Base-by-base conservation (phyloP, 2,329 filamentous ascomycete species). In the Xylaria digitata region DNA sequence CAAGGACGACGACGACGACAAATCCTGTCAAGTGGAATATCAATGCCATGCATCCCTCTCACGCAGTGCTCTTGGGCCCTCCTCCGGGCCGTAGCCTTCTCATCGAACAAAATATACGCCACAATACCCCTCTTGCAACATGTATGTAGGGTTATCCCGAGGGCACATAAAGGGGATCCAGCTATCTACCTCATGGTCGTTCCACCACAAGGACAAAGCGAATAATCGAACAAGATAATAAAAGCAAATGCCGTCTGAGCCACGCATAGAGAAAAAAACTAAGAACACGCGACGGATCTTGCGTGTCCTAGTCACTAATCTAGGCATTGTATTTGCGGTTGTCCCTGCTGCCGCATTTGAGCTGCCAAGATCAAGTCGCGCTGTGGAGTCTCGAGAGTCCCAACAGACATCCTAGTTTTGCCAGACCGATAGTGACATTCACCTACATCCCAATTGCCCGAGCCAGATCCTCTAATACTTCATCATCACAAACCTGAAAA, bases 211-310 rank as follows among this genome's bases (percentile, higher is more conserved):
- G 74, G 73, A 74, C 68, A 74, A 75, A 74, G 74, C 71, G 76
- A 76, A 73, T 75, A 77, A 76, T 77, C 72, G 77, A 78, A 78
- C 75, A 78, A 78, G 75, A 77, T 75, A 76, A 76, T 77, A 77
- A 77, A 70, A 82, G 80, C 79, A 80, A 81, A 81, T 80, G 81
- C 80, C 81, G 80, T 82, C 79, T 82, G 78, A 79, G 79, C 82
- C 81, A 83, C 85, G 83, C 82, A 83, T 78, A 81, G 80, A 82
- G 79, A 79, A 75, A 82, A 82, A 80, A 80, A 84, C 83, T 83
- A 82, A 80, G 81, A 80, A 74, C 72, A 72, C 72, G 71, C 55
- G 66, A 58, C 66, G 69, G 57, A 66, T 71, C 66, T 69, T 71
- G 66, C 72, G 67, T 72, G 54, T 74, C 71, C 70, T 65, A 71